These are phyloP conservation scores for Tolypocladium tropicale DNA, from an alignment of 2,329 filamentous ascomycete species.

Conservation along the genomic window DNA sequence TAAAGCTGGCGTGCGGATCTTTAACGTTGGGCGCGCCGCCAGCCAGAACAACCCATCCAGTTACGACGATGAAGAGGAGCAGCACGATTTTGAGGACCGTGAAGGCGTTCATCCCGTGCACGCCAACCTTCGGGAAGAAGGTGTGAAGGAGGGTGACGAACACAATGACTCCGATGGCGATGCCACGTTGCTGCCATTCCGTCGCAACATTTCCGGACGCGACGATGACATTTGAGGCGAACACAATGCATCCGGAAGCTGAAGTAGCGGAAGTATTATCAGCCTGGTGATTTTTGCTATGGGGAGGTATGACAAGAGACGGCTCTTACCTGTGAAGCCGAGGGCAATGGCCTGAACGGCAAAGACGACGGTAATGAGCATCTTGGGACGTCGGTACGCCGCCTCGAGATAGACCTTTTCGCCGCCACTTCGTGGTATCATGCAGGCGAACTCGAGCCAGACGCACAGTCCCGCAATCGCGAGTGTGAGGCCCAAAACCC, in stretches of 20 bases:
- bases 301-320: not conserved
- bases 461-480: not conserved
- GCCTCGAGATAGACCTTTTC: not conserved
- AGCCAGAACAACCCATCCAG: conserved; percentile 46
- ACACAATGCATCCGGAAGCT: conserved; percentile 25
- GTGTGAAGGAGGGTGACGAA: conserved; percentile 44
- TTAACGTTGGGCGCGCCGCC: conserved; percentile 30
- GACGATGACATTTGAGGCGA: conserved; percentile 41
- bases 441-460: not conserved
- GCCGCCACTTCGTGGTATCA: not conserved
- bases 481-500: not conserved
- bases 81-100: conserved; percentile 51
- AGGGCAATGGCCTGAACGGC: not conserved
- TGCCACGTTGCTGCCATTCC: conserved; percentile 46
- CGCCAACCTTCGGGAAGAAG: conserved; percentile 44
- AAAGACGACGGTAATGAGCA: not conserved
- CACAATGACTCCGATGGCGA: conserved; percentile 42
- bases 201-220: conserved; percentile 38
- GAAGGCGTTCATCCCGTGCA: conserved; percentile 47
- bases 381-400: not conserved
- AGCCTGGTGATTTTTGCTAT: not conserved
- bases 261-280: not conserved
- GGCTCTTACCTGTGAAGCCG: not conserved
- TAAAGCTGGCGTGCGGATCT: conserved; percentile 43
- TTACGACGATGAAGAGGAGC: conserved; percentile 50